phyloP scores from a whole-genome alignment of 176 grass and related monocot genomes.

The Aegilops speltoides region DNA sequence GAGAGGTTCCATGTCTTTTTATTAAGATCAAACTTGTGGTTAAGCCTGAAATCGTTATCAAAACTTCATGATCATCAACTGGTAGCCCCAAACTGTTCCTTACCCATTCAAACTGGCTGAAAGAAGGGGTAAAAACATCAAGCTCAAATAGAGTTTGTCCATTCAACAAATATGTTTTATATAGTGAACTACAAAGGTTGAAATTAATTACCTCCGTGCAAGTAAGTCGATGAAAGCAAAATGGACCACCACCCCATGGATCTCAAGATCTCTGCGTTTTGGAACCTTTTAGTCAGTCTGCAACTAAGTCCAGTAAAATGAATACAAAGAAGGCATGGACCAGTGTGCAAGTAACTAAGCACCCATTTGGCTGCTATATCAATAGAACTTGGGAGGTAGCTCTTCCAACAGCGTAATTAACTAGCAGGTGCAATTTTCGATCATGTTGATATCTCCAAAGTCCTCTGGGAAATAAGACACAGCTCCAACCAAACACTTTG shows the following conservation, averaged over 20 bases:
- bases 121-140: not conserved
- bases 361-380: constrained; percentile 8
- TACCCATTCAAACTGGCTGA: not conserved
- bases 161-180: constrained; percentile 17
- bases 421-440: not conserved
- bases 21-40: constrained; percentile 7
- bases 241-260: constrained; percentile 8
- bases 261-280: constrained; percentile 9
- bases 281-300: constrained; percentile 1
- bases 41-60: not conserved
- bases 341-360: not conserved
- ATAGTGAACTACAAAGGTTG: not conserved
- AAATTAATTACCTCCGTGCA: constrained; percentile 16
- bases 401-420: constrained; percentile 6
- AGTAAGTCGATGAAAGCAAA: not conserved
- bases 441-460: not conserved
- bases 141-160: not conserved
- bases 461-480: constrained; percentile 11
- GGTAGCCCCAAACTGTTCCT: not conserved
- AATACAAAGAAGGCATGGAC: not conserved
- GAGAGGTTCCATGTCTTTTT: not conserved
- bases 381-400: not conserved
- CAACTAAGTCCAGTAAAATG: constrained; percentile 18
- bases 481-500: not conserved
- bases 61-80: not conserved